A percentile compares a stretch with the other conserved stretches of the same genome.
Conservation (phyloP, 75 land plant genomes). For the Sequoia sempervirens region DNA sequence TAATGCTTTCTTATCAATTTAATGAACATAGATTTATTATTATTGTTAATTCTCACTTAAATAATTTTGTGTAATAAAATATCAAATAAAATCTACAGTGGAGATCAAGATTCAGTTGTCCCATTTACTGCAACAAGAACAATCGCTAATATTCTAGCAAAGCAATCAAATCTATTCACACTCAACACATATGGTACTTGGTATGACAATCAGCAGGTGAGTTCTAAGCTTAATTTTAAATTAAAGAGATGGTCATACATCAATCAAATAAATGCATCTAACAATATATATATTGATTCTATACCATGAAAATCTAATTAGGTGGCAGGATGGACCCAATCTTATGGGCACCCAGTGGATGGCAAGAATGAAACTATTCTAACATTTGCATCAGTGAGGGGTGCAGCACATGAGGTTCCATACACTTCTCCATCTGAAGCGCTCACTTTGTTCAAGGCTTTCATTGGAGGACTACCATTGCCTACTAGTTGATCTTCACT, state of each 20-base stretch:
- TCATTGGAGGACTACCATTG: conserved; percentile 11
- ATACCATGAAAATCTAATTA: too few species aligned
- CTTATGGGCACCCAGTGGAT: conserved; percentile 10
- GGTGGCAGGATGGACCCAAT: conserved; percentile 12
- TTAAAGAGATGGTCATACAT: not conserved
- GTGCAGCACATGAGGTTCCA: conserved; percentile 27
- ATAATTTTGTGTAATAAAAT: not conserved
- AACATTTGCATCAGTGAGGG: conserved; percentile 23
- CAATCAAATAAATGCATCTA: too few species aligned
- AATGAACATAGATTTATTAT: not conserved
- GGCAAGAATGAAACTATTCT: conserved; percentile 13
- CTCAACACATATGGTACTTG: conserved; percentile 9
- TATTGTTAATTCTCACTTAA: not conserved
- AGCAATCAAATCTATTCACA: conserved; percentile 9
- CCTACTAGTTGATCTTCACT: too few species aligned
- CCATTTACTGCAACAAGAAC: conserved; percentile 19
- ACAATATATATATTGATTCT: too few species aligned
- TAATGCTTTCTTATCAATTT: not conserved
- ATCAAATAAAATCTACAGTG: conserved; percentile 5
- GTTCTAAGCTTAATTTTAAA: not conserved
- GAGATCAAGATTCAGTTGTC: conserved; percentile 19
- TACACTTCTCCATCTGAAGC: conserved; percentile 18
- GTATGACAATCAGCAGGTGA: conserved; percentile 15
- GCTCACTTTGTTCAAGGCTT: conserved; percentile 16
- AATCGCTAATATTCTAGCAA: conserved; percentile 5